Percentiles rank a stretch among this genome's conserved stretches.
These are phyloP conservation scores for Cucurbita maxima DNA, from an alignment of 306 rosid species.

Conservation along the genomic window DNA sequence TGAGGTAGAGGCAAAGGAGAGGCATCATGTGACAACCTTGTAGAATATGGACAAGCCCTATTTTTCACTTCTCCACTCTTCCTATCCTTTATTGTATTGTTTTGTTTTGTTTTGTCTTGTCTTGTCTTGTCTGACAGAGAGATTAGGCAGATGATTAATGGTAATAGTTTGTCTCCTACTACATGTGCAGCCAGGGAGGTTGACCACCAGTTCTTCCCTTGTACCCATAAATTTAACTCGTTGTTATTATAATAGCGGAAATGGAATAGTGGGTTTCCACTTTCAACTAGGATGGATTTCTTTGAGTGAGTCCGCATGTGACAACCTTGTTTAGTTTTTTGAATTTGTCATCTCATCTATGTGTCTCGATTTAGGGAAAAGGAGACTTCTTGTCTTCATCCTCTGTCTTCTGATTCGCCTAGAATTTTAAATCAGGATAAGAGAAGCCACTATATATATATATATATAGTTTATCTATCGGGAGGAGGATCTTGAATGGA, in stretches of 20 bases:
- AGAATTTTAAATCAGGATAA: neutral
- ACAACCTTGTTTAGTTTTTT: neutral
- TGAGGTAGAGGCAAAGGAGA: neutral
- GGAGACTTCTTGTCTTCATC: neutral
- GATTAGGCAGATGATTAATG: conserved; percentile 6
- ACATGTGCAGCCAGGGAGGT: conserved; percentile 1
- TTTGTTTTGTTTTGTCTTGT: neutral
- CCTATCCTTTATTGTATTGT: neutral
- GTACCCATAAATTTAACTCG: neutral
- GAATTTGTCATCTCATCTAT: neutral
- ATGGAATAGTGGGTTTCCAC: neutral
- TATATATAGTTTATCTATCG: too few relatives aligned
- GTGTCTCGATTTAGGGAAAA: neutral
- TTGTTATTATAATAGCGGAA: neutral
- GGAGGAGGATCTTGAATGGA: neutral
- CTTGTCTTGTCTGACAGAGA: neutral
- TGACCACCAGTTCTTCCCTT: conserved; percentile 1
- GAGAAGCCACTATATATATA: neutral
- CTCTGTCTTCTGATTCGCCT: neutral
- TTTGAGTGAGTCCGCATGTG: neutral
- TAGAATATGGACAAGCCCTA: neutral
- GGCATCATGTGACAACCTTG: neutral
- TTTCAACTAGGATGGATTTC: neutral
- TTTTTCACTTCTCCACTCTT: neutral
- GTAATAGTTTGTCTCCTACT: conserved; percentile 1